A percentile compares a stretch with the other conserved stretches of the same genome.
Evolutionary conservation across 495 filamentous ascomycete genomes (phyloP).

Genomic region (Lentithecium fluviatile): DNA sequence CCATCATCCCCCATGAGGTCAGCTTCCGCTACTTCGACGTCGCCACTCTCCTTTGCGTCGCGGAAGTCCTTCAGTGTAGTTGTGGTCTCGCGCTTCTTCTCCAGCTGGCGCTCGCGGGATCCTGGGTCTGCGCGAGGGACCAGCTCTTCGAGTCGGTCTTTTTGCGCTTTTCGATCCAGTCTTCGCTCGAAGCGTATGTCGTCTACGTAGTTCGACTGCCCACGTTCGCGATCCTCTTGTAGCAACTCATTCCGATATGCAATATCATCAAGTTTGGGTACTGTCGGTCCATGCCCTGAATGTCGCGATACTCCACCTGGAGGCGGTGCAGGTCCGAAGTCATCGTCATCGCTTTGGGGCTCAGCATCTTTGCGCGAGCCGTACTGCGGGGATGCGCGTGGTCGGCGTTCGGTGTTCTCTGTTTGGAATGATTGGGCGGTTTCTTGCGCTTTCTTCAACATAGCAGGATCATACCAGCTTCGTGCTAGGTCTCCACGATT

Average conservation of each 20-base stretch:
- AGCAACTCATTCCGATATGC: slow-evolving; percentile 60
- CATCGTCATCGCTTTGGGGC: slow-evolving; percentile 53
- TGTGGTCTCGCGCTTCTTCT: slow-evolving; percentile 69
- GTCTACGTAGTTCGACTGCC: slow-evolving; percentile 50
- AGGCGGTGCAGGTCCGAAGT: slow-evolving; percentile 71
- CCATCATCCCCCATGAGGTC: slow-evolving; percentile 65
- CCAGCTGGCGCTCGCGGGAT: slow-evolving; percentile 77
- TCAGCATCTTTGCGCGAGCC: slow-evolving; percentile 27
- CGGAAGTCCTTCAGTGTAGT: slow-evolving; percentile 57
- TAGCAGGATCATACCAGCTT: slow-evolving; percentile 83
- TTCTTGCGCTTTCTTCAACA: slow-evolving; percentile 33
- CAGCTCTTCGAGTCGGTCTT: slow-evolving; percentile 71
- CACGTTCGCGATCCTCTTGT: slow-evolving; percentile 56
- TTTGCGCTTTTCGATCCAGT: slow-evolving; percentile 59
- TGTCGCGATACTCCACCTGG: slow-evolving; percentile 31
- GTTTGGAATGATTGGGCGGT: slow-evolving; percentile 2
- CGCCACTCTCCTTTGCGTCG: slow-evolving; percentile 55
- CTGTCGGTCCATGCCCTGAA: slow-evolving; percentile 60
- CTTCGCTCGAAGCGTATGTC: slow-evolving; percentile 61
- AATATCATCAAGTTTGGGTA: slow-evolving; percentile 75
- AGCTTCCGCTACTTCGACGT: slow-evolving; percentile 56
- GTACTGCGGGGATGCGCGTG: slow-evolving; percentile 40
- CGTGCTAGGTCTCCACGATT: slow-evolving; percentile 89
- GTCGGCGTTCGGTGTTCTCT: slow-evolving; percentile 1
- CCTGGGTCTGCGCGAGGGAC: slow-evolving; percentile 81